These are phyloP conservation scores for Coleophoma cylindrospora DNA, from an alignment of 2,329 filamentous ascomycete species.

Conservation along the genomic window DNA sequence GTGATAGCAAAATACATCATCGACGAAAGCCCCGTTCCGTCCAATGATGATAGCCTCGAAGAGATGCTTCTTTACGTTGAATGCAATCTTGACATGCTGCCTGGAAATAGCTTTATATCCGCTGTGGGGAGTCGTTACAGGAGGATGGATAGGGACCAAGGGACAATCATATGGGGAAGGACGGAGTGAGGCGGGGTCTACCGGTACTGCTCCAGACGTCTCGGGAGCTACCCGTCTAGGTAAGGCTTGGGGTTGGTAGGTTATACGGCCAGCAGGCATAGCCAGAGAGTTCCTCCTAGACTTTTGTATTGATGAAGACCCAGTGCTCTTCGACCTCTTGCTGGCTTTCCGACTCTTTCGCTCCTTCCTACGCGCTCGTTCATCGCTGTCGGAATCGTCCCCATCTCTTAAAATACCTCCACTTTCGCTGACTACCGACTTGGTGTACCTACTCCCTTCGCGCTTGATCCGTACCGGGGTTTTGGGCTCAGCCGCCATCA, in stretches of 20 bases:
- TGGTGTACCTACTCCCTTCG: constrained; percentile 33
- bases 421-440: constrained; percentile 64
- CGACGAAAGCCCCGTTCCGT: constrained; percentile 63
- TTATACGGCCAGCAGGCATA: constrained; percentile 20
- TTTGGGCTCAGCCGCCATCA: constrained; percentile 38
- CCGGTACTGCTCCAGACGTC: constrained; percentile 51
- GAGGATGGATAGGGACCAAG: constrained; percentile 69
- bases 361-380: constrained; percentile 33
- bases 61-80: constrained; percentile 54
- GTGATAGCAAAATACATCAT: constrained; percentile 50
- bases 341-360: constrained; percentile 33
- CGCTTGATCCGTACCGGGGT: constrained; percentile 44
- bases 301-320: constrained; percentile 32
- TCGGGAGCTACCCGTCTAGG: constrained; percentile 45
- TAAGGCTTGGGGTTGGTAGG: constrained; percentile 44
- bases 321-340: constrained; percentile 37
- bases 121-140: constrained; percentile 51
- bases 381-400: constrained; percentile 54
- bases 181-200: constrained; percentile 54
- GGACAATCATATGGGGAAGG: constrained; percentile 59
- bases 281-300: constrained; percentile 24
- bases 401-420: constrained; percentile 64
- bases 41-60: constrained; percentile 60
- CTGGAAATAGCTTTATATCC: constrained; percentile 71
- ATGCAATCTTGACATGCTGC: constrained; percentile 68